phyloP scores from a whole-genome alignment of 2,329 filamentous ascomycete species.

The Calonectria pseudoreteaudii region DNA sequence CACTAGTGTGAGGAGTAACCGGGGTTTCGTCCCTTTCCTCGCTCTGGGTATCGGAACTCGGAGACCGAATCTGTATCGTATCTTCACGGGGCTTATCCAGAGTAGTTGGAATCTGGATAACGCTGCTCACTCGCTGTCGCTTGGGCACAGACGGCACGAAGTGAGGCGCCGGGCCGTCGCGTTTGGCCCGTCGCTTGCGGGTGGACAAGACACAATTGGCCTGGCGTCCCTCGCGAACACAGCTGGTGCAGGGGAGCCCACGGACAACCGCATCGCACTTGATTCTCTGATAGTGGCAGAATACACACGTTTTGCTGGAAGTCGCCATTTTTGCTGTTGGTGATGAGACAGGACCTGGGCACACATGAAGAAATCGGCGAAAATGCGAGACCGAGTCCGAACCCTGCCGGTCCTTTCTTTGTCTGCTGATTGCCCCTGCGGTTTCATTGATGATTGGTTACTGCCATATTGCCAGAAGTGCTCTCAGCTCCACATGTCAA shows the following conservation, averaged over 20 bases:
- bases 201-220: background rate
- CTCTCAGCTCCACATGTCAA: background rate
- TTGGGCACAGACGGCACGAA: background rate
- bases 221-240: background rate
- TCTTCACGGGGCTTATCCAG: background rate
- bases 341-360: background rate
- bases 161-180: background rate
- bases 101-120: background rate
- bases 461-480: fast-evolving
- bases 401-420: background rate
- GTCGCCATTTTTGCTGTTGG: background rate
- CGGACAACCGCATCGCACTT: background rate
- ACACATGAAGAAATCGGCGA: background rate
- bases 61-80: background rate
- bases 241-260: background rate
- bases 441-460: background rate
- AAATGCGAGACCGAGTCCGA: background rate
- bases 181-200: background rate
- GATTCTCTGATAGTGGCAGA: background rate
- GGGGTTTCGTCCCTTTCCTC: background rate
- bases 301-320: background rate
- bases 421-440: too few species aligned
- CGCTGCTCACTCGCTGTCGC: background rate
- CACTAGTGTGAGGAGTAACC: background rate
- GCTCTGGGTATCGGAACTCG: background rate